Conservation (phyloP, 2,329 filamentous ascomycete species). For the Phialocephala subalpina region DNA sequence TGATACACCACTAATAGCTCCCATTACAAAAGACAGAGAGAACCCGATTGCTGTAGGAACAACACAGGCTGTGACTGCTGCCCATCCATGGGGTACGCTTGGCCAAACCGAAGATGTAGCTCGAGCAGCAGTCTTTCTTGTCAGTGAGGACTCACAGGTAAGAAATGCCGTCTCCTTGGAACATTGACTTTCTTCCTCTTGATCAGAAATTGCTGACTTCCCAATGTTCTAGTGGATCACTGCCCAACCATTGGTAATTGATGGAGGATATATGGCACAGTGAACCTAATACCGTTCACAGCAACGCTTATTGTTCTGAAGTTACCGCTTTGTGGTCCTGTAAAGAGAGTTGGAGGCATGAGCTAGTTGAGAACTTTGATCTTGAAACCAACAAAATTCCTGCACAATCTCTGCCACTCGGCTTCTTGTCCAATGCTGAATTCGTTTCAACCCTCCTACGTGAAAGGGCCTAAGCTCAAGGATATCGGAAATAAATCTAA, state of each 20-base stretch:
- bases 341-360: too few relatives aligned
- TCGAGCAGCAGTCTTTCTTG: not conserved
- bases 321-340: too few relatives aligned
- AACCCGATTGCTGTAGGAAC: not conserved
- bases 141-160: conserved; percentile 1
- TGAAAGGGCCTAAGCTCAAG: too few relatives aligned
- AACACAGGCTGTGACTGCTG: not conserved
- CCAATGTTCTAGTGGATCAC: not conserved
- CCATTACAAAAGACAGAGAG: not conserved
- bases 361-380: too few relatives aligned
- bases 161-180: not conserved
- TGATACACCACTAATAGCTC: not conserved
- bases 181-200: not conserved
- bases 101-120: not conserved
- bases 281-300: too few relatives aligned
- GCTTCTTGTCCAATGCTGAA: too few relatives aligned
- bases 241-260: not conserved
- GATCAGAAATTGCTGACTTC: not conserved
- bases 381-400: too few relatives aligned
- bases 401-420: too few relatives aligned
- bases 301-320: too few relatives aligned
- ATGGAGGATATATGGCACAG: conserved; percentile 7
- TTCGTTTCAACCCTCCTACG: too few relatives aligned
- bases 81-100: not conserved
- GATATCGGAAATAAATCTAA: too few relatives aligned